Conservation (phyloP, 1,284 basidiomycete species). For the Trichosporon sp. region DNA sequence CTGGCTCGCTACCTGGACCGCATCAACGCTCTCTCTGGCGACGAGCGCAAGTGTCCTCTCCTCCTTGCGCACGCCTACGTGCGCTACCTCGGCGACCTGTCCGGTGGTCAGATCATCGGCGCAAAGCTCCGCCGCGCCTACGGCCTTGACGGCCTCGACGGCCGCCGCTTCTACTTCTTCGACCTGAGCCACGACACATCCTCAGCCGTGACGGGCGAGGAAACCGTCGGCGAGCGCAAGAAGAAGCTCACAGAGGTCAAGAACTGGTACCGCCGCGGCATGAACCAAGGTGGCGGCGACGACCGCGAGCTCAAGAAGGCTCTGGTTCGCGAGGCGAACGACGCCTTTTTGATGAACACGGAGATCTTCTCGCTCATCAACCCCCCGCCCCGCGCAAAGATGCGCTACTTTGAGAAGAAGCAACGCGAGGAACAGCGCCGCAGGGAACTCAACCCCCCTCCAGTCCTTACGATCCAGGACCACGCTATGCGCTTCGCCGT, state of each 20-base stretch:
- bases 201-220: constrained; percentile 51
- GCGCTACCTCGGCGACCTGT: constrained; percentile 78
- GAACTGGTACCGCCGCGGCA: constrained; percentile 66
- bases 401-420: constrained; percentile 23
- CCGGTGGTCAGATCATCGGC: constrained; percentile 70
- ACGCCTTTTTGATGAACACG: constrained; percentile 63
- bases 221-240: constrained; percentile 28
- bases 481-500: not conserved
- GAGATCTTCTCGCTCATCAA: constrained; percentile 58
- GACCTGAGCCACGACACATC: constrained; percentile 49
- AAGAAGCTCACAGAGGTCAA: constrained; percentile 62
- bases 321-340: constrained; percentile 60
- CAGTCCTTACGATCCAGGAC: not conserved
- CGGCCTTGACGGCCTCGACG: constrained; percentile 53
- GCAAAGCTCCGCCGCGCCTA: constrained; percentile 63
- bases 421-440: constrained; percentile 13
- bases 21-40: constrained; percentile 52
- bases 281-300: constrained; percentile 59
- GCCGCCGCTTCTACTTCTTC: constrained; percentile 68
- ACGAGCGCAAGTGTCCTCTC: constrained; percentile 53
- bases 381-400: constrained; percentile 14
- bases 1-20: constrained; percentile 56
- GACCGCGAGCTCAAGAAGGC: constrained; percentile 56
- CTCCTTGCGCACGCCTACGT: constrained; percentile 76
- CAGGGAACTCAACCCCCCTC: constrained; percentile 4